These are phyloP conservation scores for Vinca major DNA, from an alignment of 305 asterid genomes.

Conservation along the genomic window DNA sequence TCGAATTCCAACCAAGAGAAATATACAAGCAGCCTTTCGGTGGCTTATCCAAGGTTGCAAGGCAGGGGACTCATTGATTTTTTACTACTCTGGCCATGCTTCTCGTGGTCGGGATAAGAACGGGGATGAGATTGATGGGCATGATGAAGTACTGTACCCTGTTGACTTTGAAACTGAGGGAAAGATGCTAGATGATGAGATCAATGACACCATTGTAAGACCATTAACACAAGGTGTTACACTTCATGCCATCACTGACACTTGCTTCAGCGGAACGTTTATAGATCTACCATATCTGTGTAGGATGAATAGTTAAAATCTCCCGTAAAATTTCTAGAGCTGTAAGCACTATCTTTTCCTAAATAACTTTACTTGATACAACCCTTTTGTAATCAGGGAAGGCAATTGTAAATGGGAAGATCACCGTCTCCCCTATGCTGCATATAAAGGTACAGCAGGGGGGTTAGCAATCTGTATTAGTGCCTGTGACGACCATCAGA, in stretches of 20 bases:
- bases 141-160: slow-evolving; percentile 60
- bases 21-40: slow-evolving; percentile 43
- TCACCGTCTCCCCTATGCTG: slow-evolving; percentile 30
- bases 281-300: slow-evolving; percentile 55
- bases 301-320: slow-evolving; percentile 46
- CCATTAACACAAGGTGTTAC: slow-evolving; percentile 59
- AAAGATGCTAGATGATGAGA: slow-evolving; percentile 61
- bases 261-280: slow-evolving; percentile 73
- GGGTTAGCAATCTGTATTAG: slow-evolving; percentile 79
- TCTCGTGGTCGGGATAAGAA: slow-evolving; percentile 42
- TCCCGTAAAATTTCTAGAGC: neutral
- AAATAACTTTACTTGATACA: neutral
- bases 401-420: slow-evolving; percentile 66
- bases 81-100: slow-evolving; percentile 68
- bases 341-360: neutral
- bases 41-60: slow-evolving; percentile 67
- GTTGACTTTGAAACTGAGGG: slow-evolving; percentile 67
- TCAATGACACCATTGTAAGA: slow-evolving; percentile 61
- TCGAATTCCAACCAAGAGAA: slow-evolving; percentile 49
- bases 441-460: slow-evolving; percentile 58
- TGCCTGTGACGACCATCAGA: slow-evolving; percentile 86
- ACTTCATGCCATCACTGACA: slow-evolving; percentile 65
- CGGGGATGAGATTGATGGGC: slow-evolving; percentile 66
- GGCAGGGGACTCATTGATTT: slow-evolving; percentile 67
- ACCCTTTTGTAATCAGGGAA: slow-evolving; percentile 34